Evolutionary conservation across 352 stramenopile genomes (phyloP), one percentile per base, ranked within the genome.

Genomic region (Plasmopara viticola): DNA sequence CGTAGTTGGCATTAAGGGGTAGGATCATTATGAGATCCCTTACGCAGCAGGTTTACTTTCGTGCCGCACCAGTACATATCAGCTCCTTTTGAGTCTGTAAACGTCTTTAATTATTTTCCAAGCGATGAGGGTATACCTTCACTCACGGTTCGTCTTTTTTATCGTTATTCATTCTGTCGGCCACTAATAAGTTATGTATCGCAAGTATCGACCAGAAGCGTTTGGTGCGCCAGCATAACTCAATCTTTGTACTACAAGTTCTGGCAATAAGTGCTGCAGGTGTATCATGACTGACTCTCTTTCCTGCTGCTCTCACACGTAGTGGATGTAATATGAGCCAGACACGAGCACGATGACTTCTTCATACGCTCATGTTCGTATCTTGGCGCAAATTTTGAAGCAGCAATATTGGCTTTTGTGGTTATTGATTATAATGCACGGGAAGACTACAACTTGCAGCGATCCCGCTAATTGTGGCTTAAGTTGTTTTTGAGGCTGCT

Each of bases 51-150:
- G 51, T 91, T 88, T 57, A 76, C 78, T 10, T 91, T 91, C 47
- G 78, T 91, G 49, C 78, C 81, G 44, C 81, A 91, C 55, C 76
- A 87, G 48, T 88, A 91, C 59, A 72, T 89, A 15, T 67, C 72
- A 40, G 72, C 70, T 8, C 70, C 74, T n/a, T 25, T 56, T 28
- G 60, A 74, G 53, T 45, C 74, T 38, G 62, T 66, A 51, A 49
- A 70, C 18, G 51, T 41, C 28, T 64, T 57, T 1, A 40, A 64
- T 44, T 58, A 64, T 12, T 78, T 72, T 17, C 60, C 64, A 2
- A 73, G 65, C 34, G 71, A 88, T 28, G 77, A 90, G 47, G 86
- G 54, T 64, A 92, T 74, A 40, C 81, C 82, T 25, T 81, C 89
- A 81, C 51, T 66, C 60, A 7, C 60, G 67, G 54, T 68, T 17